phyloP scores from a whole-genome alignment of 148 eudicot species.

The Heliosperma pusillum region DNA sequence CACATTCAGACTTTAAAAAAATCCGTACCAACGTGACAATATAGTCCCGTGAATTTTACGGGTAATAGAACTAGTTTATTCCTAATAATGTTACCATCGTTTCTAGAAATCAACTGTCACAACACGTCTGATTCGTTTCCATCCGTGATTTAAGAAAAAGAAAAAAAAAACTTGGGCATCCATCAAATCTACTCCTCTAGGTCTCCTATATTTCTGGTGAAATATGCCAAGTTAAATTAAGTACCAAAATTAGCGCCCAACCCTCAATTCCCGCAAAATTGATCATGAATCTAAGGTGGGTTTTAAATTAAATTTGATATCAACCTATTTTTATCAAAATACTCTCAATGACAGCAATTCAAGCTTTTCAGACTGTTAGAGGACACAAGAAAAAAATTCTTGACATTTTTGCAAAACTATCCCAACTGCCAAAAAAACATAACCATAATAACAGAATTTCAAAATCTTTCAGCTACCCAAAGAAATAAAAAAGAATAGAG shows the following conservation, averaged over 20 bases:
- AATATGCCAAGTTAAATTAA: constrained; percentile 4
- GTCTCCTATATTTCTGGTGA: constrained; percentile 18
- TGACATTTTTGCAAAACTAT: constrained; percentile 24
- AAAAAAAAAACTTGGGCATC: neutral
- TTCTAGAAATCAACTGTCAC: no score
- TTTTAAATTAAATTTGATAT: neutral
- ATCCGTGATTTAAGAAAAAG: no score
- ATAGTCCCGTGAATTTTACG: no score
- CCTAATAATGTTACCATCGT: no score
- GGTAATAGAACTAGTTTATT: no score
- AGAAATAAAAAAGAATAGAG: neutral
- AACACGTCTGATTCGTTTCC: no score
- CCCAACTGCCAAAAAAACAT: neutral
- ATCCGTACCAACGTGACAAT: no score
- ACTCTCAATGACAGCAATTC: constrained; percentile 23
- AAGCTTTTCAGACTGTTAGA: constrained; percentile 17
- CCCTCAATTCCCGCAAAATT: constrained; percentile 11
- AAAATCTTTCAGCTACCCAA: constrained; percentile 14
- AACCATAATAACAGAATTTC: constrained; percentile 3
- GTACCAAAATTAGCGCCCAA: constrained; percentile 1
- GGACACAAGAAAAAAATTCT: constrained; percentile 12
- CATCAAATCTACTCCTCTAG: neutral
- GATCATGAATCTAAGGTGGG: constrained; percentile 1
- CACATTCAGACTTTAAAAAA: no score
- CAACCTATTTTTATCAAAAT: constrained; percentile 26